Conservation (phyloP, 305 asterid species). For the Andrographis paniculata region DNA sequence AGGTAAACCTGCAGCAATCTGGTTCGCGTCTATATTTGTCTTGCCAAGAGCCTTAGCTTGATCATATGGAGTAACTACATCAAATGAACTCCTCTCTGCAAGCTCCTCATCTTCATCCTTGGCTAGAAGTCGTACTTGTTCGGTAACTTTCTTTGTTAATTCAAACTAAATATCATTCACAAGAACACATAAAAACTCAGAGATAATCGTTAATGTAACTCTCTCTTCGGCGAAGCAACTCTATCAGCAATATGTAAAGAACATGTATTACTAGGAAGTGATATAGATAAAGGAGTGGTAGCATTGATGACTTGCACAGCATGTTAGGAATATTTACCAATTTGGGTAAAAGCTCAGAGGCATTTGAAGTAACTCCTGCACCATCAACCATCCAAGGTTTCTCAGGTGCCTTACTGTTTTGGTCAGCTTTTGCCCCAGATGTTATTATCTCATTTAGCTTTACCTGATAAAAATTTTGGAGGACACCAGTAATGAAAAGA, state of each 20-base stretch:
- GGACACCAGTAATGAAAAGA: background rate
- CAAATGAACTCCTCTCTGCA: conserved; percentile 56
- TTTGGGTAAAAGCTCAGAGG: conserved; percentile 60
- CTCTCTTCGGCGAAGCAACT: background rate
- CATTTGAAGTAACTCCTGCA: conserved; percentile 75
- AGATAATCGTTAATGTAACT: background rate
- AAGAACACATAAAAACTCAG: background rate
- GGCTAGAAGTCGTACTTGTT: conserved; percentile 79
- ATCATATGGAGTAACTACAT: conserved; percentile 86
- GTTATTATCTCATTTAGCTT: conserved; percentile 71
- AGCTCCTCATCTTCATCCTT: conserved; percentile 89
- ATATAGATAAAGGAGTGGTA: background rate
- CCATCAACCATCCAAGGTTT: conserved; percentile 97
- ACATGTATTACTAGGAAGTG: background rate
- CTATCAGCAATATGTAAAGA: background rate
- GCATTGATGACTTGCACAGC: background rate
- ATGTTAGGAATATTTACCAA: conserved; percentile 30
- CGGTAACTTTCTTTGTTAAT: conserved; percentile 84
- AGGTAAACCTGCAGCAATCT: conserved; percentile 96
- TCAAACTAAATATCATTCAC: conserved; percentile 37
- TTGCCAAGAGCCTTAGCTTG: conserved; percentile 99
- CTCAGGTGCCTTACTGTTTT: conserved; percentile 32
- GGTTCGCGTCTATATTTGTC: conserved; percentile 88
- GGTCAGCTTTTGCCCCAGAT: conserved; percentile 34
- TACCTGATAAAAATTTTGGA: conserved; percentile 36